These are phyloP conservation scores for Aleurites moluccanus DNA, from an alignment of 441 rosid genomes.

Conservation along the genomic window DNA sequence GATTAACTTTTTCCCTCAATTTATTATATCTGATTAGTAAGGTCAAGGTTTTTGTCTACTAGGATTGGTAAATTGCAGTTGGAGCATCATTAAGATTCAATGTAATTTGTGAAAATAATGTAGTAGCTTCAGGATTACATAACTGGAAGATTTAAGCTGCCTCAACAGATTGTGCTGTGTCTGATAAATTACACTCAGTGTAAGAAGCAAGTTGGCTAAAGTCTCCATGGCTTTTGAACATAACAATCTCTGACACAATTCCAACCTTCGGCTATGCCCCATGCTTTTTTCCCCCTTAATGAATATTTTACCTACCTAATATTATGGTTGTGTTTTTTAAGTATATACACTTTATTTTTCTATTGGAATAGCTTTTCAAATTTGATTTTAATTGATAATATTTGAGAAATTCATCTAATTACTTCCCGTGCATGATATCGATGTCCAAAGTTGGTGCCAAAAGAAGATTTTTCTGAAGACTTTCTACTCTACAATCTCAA, in stretches of 20 bases:
- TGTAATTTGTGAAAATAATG: neutral
- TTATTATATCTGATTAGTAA: too few species aligned
- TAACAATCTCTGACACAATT: neutral
- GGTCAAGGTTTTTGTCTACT: too few species aligned
- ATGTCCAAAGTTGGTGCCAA: conserved; percentile 10
- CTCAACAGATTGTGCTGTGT: neutral
- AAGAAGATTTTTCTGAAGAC: conserved; percentile 14
- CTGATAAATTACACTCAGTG: neutral
- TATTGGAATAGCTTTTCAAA: neutral
- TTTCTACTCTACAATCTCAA: conserved; percentile 23
- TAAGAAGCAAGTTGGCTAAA: neutral
- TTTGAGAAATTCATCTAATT: neutral
- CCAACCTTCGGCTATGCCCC: neutral
- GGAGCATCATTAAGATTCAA: neutral
- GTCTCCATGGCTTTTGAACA: neutral
- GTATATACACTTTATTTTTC: neutral
- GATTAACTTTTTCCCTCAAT: too few species aligned
- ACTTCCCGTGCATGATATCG: conserved; percentile 5
- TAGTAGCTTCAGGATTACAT: neutral
- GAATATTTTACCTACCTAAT: neutral
- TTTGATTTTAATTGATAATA: conserved; percentile 2
- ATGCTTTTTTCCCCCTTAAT: neutral
- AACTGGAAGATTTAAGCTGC: neutral
- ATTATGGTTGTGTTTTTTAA: neutral
- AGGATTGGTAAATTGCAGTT: too few species aligned